Evolutionary conservation across 2,329 filamentous ascomycete genomes (phyloP).

Genomic region (Microdochium paspali): DNA sequence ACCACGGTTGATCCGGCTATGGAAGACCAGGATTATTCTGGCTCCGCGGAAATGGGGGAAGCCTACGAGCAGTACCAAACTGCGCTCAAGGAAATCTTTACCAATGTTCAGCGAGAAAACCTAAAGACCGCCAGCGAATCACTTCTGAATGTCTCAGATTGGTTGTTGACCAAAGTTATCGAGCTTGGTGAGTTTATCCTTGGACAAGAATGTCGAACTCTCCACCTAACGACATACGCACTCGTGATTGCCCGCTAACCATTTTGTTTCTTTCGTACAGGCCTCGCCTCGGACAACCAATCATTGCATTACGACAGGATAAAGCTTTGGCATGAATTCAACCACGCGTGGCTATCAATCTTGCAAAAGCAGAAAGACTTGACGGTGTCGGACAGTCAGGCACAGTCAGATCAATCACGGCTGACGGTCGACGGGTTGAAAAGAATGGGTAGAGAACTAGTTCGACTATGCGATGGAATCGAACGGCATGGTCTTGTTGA

Average conservation of each 20-base stretch:
- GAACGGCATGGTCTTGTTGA: slow-evolving; percentile 92
- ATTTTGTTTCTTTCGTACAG: slow-evolving; percentile 34
- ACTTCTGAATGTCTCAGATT: slow-evolving; percentile 41
- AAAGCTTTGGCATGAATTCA: slow-evolving; percentile 88
- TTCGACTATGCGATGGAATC: slow-evolving; percentile 74
- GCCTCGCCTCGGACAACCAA: slow-evolving; percentile 76
- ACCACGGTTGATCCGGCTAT: slow-evolving; percentile 36
- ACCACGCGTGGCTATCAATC: slow-evolving; percentile 79
- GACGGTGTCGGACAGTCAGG: slow-evolving; percentile 48
- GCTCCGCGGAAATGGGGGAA: slow-evolving; percentile 50
- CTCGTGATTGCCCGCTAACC: too few relatives aligned
- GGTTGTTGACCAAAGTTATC: slow-evolving; percentile 45
- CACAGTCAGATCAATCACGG: slow-evolving; percentile 49
- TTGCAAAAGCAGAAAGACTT: slow-evolving; percentile 79
- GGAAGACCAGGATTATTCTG: slow-evolving; percentile 49
- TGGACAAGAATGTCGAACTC: too few relatives aligned
- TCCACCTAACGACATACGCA: too few relatives aligned
- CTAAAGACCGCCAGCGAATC: slow-evolving; percentile 42
- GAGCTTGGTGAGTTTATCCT: slow-evolving; percentile 39
- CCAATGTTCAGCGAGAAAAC: slow-evolving; percentile 50
- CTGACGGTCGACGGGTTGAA: slow-evolving; percentile 62
- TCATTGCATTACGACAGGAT: slow-evolving; percentile 66
- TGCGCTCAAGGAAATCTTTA: slow-evolving; percentile 59
- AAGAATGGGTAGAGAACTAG: slow-evolving; percentile 72
- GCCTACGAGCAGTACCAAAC: slow-evolving; percentile 58